Evolutionary conservation across 805 yeast genomes (phyloP).

Genomic region (Metschnikowia gelsemii): DNA sequence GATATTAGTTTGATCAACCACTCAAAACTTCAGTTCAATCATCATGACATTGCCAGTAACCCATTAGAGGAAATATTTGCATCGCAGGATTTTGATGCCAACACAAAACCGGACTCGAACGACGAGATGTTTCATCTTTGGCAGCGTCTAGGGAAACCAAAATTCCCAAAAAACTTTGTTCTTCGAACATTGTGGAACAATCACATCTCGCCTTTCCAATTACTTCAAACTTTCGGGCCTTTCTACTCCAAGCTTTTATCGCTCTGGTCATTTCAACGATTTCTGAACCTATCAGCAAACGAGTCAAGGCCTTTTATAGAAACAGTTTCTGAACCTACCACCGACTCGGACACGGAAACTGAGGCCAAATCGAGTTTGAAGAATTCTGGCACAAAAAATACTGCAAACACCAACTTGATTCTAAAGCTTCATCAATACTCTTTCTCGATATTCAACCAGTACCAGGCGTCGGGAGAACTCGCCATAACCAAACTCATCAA

Average conservation of each 20-base stretch:
- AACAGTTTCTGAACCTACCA: too few species aligned
- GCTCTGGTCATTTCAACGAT: constrained; percentile 43
- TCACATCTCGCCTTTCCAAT: constrained; percentile 39
- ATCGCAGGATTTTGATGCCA: constrained; percentile 20
- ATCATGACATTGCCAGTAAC: constrained; percentile 34
- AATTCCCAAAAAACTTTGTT: constrained; percentile 34
- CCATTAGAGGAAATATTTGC: constrained; percentile 36
- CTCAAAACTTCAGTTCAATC: constrained; percentile 32
- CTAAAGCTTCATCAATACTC: constrained; percentile 41
- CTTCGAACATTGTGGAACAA: constrained; percentile 38
- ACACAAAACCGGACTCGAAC: constrained; percentile 15
- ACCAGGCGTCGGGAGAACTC: constrained; percentile 43
- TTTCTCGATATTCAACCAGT: constrained; percentile 43
- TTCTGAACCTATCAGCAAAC: constrained; percentile 28
- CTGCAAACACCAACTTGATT: constrained; percentile 24
- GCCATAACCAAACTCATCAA: constrained; percentile 43
- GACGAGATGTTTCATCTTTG: constrained; percentile 26
- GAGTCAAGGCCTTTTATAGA: constrained; percentile 9
- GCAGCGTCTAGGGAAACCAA: constrained; percentile 38
- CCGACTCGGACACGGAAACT: too few species aligned
- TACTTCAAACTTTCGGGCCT: constrained; percentile 40
- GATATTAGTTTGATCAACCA: constrained; percentile 33
- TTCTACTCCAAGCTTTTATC: constrained; percentile 40
- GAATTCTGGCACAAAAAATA: too few species aligned
- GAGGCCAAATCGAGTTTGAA: too few species aligned